These are phyloP conservation scores for Cercospora janseana DNA, from an alignment of 2,329 filamentous ascomycete genomes.

Conservation along the genomic window DNA sequence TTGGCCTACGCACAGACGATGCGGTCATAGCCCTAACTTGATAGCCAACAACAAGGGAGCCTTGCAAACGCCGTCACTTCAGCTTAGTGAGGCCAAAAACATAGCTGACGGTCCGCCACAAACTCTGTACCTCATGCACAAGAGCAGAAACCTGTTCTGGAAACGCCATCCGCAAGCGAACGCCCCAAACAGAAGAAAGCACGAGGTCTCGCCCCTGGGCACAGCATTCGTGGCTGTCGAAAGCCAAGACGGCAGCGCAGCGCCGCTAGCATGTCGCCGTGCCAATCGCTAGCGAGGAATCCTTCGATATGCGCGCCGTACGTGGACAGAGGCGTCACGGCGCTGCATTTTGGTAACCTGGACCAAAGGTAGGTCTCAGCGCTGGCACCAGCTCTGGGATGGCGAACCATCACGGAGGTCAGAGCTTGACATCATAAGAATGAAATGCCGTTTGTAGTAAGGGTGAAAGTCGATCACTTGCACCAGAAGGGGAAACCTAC, in stretches of 20 bases:
- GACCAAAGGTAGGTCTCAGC: slow-evolving; percentile 1
- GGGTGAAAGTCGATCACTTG: not conserved
- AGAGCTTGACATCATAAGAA: slow-evolving; percentile 7
- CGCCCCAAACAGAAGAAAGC: not conserved
- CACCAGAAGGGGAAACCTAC: not conserved
- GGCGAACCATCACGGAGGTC: not conserved
- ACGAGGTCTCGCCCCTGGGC: not conserved
- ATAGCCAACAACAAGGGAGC: not conserved
- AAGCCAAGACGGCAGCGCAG: slow-evolving; percentile 2
- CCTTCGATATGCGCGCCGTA: not conserved
- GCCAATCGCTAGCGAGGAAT: slow-evolving; percentile 1
- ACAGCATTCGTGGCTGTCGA: slow-evolving; percentile 2
- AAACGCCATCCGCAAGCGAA: not conserved
- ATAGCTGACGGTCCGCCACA: not conserved
- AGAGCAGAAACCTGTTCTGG: not conserved
- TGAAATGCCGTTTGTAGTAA: not conserved
- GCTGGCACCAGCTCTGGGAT: slow-evolving; percentile 1
- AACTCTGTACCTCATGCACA: not conserved
- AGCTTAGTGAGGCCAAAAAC: not conserved
- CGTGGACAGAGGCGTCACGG: slow-evolving; percentile 5
- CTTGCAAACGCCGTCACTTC: not conserved
- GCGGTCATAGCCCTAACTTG: slow-evolving; percentile 3
- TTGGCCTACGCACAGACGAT: not conserved
- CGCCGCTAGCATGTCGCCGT: slow-evolving; percentile 3
- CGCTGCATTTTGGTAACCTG: not conserved